A percentile compares a stretch with the other conserved stretches of the same genome.
Conservation (phyloP, 176 grass and related monocot genomes). For the Eragrostis curvula region DNA sequence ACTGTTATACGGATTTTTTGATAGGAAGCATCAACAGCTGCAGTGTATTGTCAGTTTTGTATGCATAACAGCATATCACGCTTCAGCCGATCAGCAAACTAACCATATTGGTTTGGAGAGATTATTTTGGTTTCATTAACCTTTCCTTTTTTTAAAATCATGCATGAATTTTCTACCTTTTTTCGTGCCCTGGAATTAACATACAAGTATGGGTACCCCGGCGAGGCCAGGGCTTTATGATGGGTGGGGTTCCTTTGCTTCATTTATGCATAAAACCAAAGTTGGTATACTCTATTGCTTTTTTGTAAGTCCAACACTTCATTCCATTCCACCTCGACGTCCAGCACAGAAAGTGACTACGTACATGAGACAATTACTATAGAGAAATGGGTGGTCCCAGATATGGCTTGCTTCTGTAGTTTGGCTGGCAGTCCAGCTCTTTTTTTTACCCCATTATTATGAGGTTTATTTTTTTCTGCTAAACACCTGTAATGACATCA, state of each 20-base stretch:
- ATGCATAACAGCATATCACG: not conserved
- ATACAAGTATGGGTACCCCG: not conserved
- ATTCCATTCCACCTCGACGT: not conserved
- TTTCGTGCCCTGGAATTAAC: slow-evolving; percentile 12
- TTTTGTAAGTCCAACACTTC: not conserved
- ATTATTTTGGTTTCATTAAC: slow-evolving; percentile 16
- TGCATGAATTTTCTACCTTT: slow-evolving; percentile 5
- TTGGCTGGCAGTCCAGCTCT: not conserved
- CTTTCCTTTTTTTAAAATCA: not conserved
- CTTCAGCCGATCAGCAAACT: slow-evolving; percentile 25
- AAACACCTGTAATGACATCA: not conserved
- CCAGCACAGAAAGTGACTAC: not conserved
- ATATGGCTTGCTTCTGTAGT: not conserved
- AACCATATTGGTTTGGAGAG: not conserved
- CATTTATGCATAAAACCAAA: not conserved
- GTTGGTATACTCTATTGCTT: not conserved
- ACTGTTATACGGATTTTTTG: slow-evolving; percentile 9
- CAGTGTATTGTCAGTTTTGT: not conserved
- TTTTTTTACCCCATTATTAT: not conserved
- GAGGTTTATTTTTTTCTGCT: not conserved
- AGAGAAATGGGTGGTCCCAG: not conserved
- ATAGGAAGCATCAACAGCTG: slow-evolving; percentile 1
- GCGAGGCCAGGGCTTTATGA: not conserved
- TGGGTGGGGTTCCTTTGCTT: slow-evolving; percentile 1
- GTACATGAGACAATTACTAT: not conserved